A percentile compares a stretch with the other conserved stretches of the same genome.
phyloP scores from a whole-genome alignment of 2,329 filamentous ascomycete genomes.

The Setomelanomma holmii region DNA sequence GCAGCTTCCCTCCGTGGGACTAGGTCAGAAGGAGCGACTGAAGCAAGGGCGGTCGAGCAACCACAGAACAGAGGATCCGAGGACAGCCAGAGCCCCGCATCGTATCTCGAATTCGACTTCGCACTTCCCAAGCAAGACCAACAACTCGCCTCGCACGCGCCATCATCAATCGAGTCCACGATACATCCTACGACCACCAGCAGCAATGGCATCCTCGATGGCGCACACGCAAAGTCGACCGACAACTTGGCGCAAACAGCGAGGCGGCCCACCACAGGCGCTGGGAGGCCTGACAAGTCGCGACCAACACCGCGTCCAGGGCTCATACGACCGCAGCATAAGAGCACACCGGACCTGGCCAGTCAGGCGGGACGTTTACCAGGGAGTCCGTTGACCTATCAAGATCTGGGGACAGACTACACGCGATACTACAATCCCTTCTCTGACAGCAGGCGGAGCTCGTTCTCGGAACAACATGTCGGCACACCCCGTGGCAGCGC shows the following conservation, averaged over 20 bases:
- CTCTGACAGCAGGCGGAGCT: conserved; percentile 34
- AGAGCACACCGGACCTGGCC: conserved; percentile 27
- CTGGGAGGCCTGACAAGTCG: conserved; percentile 7
- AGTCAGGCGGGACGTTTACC: conserved; percentile 13
- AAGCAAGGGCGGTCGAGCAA: conserved; percentile 9
- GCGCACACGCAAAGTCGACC: conserved; percentile 4
- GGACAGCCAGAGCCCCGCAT: conserved; percentile 10
- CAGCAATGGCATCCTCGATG: conserved; percentile 14
- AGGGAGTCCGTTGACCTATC: conserved; percentile 31
- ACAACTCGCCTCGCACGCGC: conserved; percentile 7
- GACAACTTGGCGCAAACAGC: conserved; percentile 3
- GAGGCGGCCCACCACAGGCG: not conserved
- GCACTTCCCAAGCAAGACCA: conserved; percentile 6
- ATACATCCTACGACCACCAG: conserved; percentile 12
- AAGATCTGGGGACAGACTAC: conserved; percentile 44
- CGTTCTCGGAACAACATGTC: conserved; percentile 20
- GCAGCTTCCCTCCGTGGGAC: conserved; percentile 22
- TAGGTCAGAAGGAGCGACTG: conserved; percentile 9
- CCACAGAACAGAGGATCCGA: not conserved
- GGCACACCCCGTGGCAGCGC: conserved; percentile 8
- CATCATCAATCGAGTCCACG: conserved; percentile 15
- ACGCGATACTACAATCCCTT: conserved; percentile 47
- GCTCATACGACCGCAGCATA: conserved; percentile 13
- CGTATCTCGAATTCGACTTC: conserved; percentile 15
- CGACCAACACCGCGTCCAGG: conserved; percentile 22